Base-by-base conservation (phyloP, 495 filamentous ascomycete genomes). In the Penicilliopsis zonata region DNA sequence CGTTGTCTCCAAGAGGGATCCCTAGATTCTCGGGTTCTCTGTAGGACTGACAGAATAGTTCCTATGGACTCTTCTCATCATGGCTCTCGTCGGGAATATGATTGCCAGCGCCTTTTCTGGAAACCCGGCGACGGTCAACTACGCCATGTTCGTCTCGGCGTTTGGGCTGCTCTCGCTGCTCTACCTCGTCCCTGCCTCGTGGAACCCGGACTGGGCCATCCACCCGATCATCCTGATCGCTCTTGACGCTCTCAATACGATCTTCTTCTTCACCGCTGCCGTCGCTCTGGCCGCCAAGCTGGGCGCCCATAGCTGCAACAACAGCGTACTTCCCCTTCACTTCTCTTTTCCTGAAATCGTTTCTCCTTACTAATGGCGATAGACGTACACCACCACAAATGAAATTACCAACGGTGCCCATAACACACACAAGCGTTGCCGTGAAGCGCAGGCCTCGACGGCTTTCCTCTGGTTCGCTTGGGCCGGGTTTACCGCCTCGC, bases 381-480 rank as follows among this genome's bases (percentile, higher is more conserved):
- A 80, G 76, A 30, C 19, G 4, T 84, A 82, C 55, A 57, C 65
- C 14, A 15, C 25, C 14, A 50, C 35, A 47, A 84, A 82, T 55
- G 46, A 53, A 29, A 65, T 80, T 44, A 76, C 70, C 37, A 70
- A 74, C 41, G 74, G 76, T 44, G 65, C 74, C 0, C 9, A 34
- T 37, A 51, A 78, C 47, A 55, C 42, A 15, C 16, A 36, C 8
- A 74, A 75, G 55, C 67, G 76, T 42, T 84, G 79, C 54, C 74
- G 61, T 24, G 77, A 84, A 49, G 71, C 75, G 6, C 76, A 83
- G 56, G 79, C 79, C 4, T 58, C 67, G 3, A 63, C 53, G 20
- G 77, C 79, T 0, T 84, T 84, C 65, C 63, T 82, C 37, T 84
- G 74, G 74, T 81, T 84, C 55, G 70, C 62, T 33, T 82, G 78